These are phyloP conservation scores for Fusarium nelsonii DNA, from an alignment of 2,329 filamentous ascomycete genomes.

Conservation along the genomic window DNA sequence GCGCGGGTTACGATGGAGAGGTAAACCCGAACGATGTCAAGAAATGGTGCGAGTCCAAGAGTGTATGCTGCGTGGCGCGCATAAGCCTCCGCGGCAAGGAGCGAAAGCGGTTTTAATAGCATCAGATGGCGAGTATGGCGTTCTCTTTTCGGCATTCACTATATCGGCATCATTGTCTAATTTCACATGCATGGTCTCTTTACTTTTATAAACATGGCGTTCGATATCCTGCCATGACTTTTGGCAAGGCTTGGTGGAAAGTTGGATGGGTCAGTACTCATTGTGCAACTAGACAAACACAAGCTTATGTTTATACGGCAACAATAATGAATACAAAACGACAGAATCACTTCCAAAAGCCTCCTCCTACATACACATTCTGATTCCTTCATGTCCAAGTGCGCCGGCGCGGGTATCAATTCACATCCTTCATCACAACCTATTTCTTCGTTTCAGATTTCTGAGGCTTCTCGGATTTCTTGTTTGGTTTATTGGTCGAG, in stretches of 20 bases:
- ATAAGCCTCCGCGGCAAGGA: constrained; percentile 65
- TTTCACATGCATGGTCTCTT: background rate
- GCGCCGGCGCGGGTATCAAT: constrained; percentile 42
- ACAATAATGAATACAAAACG: constrained; percentile 31
- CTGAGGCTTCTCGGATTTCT: background rate
- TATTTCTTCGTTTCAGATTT: background rate
- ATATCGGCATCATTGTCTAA: constrained; percentile 5
- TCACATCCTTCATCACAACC: background rate
- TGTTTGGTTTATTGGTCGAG: background rate
- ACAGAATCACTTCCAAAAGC: background rate
- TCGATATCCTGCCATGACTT: background rate
- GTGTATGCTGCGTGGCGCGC: constrained; percentile 85
- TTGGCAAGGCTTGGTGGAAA: background rate
- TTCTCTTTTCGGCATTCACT: constrained; percentile 21
- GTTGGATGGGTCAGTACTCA: constrained; percentile 11
- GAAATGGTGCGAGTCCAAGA: constrained; percentile 89
- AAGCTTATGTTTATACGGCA: constrained; percentile 16
- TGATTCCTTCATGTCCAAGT: constrained; percentile 15
- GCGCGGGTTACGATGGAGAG: constrained; percentile 74
- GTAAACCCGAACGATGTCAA: constrained; percentile 76
- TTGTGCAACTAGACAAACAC: constrained; percentile 12
- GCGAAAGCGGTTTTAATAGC: constrained; percentile 61
- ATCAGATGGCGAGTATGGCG: constrained; percentile 29
- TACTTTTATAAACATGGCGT: background rate
- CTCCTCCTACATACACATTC: constrained; percentile 20